phyloP scores from a whole-genome alignment of 257 asterid species.

The Gentiana macrophylla region DNA sequence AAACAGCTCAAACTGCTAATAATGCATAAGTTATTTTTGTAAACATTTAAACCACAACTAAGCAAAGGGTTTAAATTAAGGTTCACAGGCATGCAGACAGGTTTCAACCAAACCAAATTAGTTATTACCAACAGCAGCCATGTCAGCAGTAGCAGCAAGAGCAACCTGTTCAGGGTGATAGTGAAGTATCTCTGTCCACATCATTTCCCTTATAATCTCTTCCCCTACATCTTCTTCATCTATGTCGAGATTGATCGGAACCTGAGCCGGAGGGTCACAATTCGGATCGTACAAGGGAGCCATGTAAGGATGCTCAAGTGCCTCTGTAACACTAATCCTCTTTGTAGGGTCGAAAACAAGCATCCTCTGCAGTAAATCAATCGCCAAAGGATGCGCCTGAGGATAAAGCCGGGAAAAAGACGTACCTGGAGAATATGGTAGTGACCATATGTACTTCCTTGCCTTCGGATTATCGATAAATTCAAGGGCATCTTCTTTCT shows the following conservation, averaged over 20 bases:
- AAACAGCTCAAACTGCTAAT: slow-evolving; percentile 12
- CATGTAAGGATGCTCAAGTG: slow-evolving; percentile 21
- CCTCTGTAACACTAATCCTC: slow-evolving; percentile 19
- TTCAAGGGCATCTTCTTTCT: slow-evolving; percentile 13
- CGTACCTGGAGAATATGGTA: slow-evolving; percentile 18
- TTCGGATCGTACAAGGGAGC: slow-evolving; percentile 16
- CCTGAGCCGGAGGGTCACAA: slow-evolving; percentile 20
- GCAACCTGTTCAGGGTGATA: slow-evolving; percentile 12
- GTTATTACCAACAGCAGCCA: neutral
- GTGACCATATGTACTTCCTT: slow-evolving; percentile 16
- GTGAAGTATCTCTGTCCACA: slow-evolving; percentile 16
- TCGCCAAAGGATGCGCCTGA: slow-evolving; percentile 15
- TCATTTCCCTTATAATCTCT: slow-evolving; percentile 20
- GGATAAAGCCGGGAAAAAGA: slow-evolving; percentile 16
- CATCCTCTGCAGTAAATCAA: slow-evolving; percentile 22
- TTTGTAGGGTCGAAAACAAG: slow-evolving; percentile 21
- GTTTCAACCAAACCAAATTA: neutral
- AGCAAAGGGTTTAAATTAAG: slow-evolving; percentile 1
- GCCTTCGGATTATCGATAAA: slow-evolving; percentile 22
- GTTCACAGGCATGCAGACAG: neutral
- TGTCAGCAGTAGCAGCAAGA: slow-evolving; percentile 6
- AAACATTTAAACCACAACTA: neutral
- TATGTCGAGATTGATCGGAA: slow-evolving; percentile 21
- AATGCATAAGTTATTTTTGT: slow-evolving; percentile 6
- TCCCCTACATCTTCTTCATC: slow-evolving; percentile 17